Base-by-base conservation (phyloP, 1,284 basidiomycete genomes). In the Boletus calvinii region DNA sequence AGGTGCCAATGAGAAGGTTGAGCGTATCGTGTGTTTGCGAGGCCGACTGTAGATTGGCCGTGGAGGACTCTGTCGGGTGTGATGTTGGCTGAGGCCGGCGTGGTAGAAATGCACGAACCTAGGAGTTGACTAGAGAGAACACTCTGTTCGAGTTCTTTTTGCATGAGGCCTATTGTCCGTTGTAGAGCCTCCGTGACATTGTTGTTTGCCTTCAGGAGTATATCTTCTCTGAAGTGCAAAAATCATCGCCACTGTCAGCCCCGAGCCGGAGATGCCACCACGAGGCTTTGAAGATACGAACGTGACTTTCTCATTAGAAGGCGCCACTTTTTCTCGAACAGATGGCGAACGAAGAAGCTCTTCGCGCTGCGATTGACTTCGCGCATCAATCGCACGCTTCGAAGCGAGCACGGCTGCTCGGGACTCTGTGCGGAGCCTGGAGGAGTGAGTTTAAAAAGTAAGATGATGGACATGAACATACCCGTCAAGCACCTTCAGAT, bases 101-200 rank as follows among this genome's bases (percentile, higher is more conserved):
- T 3, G 17, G 24, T n/a, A 26, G 9, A 29, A 26, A 53, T 9
- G 31, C 36, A 71, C 79, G 41, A 59, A 91, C 92, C 90, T 24
- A 97, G 81, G 68, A 94, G 84, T 66, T 98, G 94, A 4, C 78
- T 79, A 1, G 90, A 85, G 40, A 96, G 75, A 11, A 95, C 90
- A 1, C 92, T 94, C 31, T 85, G 83, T 64, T 97, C 90, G 3
- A 98, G 82, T 64, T 98, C 94, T 42, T 81, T 83, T 70, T 95
- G 92, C 88, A 98, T 92, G 9, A 92, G 73, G 17, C 77, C 79
- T 26, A 94, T 81, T 6, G 94, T 97, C 31, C 93, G 81, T 46
- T 90, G 84, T 5, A 98, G 74, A 2, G 92, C 84, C 43, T 90
- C 86, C 1, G 94, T 96, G 12, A 98, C 91, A 59, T 95, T 84